Conservation (phyloP, 2,329 filamentous ascomycete genomes). For the Aureobasidium sp. region DNA sequence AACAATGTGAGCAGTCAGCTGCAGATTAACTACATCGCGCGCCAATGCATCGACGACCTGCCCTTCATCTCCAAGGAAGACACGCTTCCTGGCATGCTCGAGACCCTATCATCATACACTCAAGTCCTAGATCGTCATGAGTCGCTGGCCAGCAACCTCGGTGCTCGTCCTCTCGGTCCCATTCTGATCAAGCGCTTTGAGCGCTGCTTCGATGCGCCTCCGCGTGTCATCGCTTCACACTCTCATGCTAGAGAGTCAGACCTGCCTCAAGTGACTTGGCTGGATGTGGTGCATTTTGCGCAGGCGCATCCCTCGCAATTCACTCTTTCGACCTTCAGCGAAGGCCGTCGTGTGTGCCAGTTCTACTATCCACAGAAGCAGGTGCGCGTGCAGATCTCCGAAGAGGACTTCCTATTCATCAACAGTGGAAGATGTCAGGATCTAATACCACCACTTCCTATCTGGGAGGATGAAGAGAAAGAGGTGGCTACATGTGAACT, state of each 20-base stretch:
- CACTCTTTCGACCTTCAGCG: slow-evolving; percentile 59
- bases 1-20: slow-evolving; percentile 48
- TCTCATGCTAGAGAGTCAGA: slow-evolving; percentile 36
- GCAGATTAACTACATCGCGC: slow-evolving; percentile 62
- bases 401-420: slow-evolving; percentile 82
- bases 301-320: slow-evolving; percentile 75
- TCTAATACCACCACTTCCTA: slow-evolving; percentile 71
- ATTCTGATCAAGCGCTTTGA: slow-evolving; percentile 82
- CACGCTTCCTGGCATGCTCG: slow-evolving; percentile 65
- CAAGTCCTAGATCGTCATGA: slow-evolving; percentile 79
- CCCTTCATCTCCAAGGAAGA: slow-evolving; percentile 59
- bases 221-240: slow-evolving; percentile 57
- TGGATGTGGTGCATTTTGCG: slow-evolving; percentile 80
- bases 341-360: slow-evolving; percentile 67
- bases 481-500: slow-evolving; percentile 80
- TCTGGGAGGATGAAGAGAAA: slow-evolving; percentile 79
- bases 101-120: slow-evolving; percentile 73
- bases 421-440: slow-evolving; percentile 76
- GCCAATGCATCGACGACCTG: slow-evolving; percentile 55
- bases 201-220: slow-evolving; percentile 74
- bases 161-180: slow-evolving; percentile 73
- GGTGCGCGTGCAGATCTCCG: slow-evolving; percentile 73
- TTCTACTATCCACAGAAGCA: slow-evolving; percentile 67
- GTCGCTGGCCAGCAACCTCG: slow-evolving; percentile 77
- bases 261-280: slow-evolving; percentile 61